Evolutionary conservation across 1,284 basidiomycete species (phyloP), one percentile per base, ranked within the genome.

Genomic region (Coniophora puteana): DNA sequence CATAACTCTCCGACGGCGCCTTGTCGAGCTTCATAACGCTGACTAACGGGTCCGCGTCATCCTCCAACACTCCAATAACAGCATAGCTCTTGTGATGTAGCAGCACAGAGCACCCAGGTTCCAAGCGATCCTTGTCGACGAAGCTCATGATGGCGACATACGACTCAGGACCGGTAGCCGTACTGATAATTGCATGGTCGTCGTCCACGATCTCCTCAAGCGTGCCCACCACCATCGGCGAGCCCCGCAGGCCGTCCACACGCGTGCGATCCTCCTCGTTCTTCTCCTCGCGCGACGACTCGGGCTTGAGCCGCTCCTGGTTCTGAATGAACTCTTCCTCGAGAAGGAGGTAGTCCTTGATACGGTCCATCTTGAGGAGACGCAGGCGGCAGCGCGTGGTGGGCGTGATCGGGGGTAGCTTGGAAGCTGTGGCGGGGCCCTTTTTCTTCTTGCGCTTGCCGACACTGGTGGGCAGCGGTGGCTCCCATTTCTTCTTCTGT

Each of bases 151-250:
- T 98, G 32, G 92, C 88, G 51, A 99, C 96, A 62, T 99, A 99
- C 67, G 88, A 94, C 63, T 99, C 96, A 23, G 95, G 94, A 2
- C 96, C 95, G 28, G 90, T 92, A 14, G 92, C 82, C 8, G 90
- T 91, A 63, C 91, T 94, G 57, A 99, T 88, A 63, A 99, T 98
- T 16, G 96, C 95, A 63, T 99, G 96, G 75, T 99, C 96, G 69
- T 99, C 96, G 72, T 99, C 96, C 59, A 99, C 96, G 55, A 99
- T 98, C 68, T 99, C 96, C 68, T 99, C 96, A 54, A 99, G 74
- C 0, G 93, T 92, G 26, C 96, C 96, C 40, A 99, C 93, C 11
- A 86, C 89, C 92, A 99, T 97, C 5, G 96, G 96, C 38, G 82
- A 89, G 16, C 96, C 96, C 36, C 96, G 81, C 38, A 99, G 68